A percentile compares a stretch with the other conserved stretches of the same genome.
Conservation (phyloP, 495 filamentous ascomycete genomes). For the Daldinia concentrica region DNA sequence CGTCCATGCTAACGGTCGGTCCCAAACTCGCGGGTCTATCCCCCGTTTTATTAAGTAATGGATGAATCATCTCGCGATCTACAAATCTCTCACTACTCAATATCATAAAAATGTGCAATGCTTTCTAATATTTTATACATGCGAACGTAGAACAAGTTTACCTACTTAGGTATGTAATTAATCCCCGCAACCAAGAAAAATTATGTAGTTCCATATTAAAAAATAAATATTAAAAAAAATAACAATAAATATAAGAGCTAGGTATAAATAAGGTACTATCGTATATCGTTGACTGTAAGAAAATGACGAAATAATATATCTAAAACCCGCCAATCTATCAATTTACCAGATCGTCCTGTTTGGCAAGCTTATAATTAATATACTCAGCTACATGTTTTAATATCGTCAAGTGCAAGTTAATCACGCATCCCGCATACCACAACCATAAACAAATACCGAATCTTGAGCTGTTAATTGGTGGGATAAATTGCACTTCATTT, state of each 20-base stretch:
- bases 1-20: background rate
- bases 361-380: conserved; percentile 8
- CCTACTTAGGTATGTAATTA: background rate
- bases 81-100: background rate
- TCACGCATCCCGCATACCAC: background rate
- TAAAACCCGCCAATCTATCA: conserved; percentile 12
- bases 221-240: background rate
- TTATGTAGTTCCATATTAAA: background rate
- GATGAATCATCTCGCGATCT: conserved; percentile 14
- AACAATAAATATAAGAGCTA: background rate
- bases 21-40: conserved; percentile 16
- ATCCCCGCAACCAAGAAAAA: background rate
- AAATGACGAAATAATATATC: background rate
- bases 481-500: conserved; percentile 27
- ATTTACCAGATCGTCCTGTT: conserved; percentile 1
- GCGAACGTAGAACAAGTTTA: background rate
- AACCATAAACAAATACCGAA: conserved; percentile 5
- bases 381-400: conserved; percentile 17
- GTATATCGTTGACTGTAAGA: background rate
- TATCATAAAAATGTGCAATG: background rate
- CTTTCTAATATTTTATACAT: background rate
- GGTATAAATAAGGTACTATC: background rate
- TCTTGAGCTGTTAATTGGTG: background rate
- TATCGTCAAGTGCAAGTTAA: background rate
- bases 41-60: background rate